A percentile compares a stretch with the other conserved stretches of the same genome.
Conservation (phyloP, 2,329 filamentous ascomycete genomes). For the Aureobasidium sp. region DNA sequence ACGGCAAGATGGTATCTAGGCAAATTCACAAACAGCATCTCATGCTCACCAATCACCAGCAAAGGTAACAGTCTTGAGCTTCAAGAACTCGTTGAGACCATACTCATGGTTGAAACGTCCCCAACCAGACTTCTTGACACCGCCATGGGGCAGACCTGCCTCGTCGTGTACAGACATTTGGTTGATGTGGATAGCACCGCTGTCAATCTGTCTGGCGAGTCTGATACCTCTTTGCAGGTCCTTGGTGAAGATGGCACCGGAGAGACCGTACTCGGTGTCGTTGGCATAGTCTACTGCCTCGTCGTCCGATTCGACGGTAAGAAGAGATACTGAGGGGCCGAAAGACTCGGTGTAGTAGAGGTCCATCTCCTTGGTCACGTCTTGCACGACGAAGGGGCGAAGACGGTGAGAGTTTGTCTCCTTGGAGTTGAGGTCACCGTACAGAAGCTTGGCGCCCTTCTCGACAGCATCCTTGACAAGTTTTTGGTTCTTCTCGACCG, state of each 20-base stretch:
- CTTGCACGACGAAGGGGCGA: conserved; percentile 60
- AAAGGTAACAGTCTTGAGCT: conserved; percentile 29
- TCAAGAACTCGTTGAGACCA: conserved; percentile 27
- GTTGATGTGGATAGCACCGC: conserved; percentile 53
- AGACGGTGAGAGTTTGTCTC: conserved; percentile 34
- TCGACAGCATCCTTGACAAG: conserved; percentile 50
- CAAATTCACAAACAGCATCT: background rate
- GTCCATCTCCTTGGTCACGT: conserved; percentile 65
- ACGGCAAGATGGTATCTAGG: background rate
- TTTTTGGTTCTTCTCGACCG: conserved; percentile 46
- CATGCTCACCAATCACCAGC: conserved; percentile 1
- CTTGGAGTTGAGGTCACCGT: conserved; percentile 38
- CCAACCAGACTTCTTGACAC: conserved; percentile 44
- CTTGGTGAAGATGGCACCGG: conserved; percentile 64
- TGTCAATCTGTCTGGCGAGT: conserved; percentile 45
- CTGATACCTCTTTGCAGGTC: conserved; percentile 47
- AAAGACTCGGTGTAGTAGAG: conserved; percentile 71
- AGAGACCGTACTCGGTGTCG: conserved; percentile 72
- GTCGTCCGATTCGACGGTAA: conserved; percentile 59
- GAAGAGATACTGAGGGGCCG: conserved; percentile 64
- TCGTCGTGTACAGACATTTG: conserved; percentile 47
- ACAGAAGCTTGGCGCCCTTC: conserved; percentile 52
- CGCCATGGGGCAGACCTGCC: conserved; percentile 42
- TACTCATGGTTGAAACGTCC: conserved; percentile 20
- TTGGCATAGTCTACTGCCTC: conserved; percentile 70